A percentile compares a stretch with the other conserved stretches of the same genome.
phyloP scores from a whole-genome alignment of 2,329 filamentous ascomycete genomes.

The Talaromyces sp. region DNA sequence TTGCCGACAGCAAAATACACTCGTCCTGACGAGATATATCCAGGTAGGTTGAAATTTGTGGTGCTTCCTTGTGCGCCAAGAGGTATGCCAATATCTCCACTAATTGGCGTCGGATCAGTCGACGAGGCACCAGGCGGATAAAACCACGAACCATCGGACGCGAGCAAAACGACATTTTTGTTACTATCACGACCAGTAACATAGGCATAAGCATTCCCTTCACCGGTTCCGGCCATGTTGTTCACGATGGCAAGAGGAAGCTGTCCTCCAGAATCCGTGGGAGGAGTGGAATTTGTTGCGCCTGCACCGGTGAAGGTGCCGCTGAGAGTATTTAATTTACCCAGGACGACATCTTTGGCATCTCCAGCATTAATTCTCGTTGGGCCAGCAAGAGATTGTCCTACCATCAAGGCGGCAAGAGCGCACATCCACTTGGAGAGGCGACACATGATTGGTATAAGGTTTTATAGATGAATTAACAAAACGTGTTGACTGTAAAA shows the following conservation, averaged over 20 bases:
- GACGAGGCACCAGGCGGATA: slow-evolving; percentile 39
- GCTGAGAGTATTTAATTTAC: slow-evolving; percentile 3
- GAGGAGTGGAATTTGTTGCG: not conserved
- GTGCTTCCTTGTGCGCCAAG: slow-evolving; percentile 35
- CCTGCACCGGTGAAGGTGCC: not conserved
- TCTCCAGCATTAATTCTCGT: slow-evolving; percentile 5
- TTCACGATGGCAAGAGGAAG: slow-evolving; percentile 32
- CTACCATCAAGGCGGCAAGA: slow-evolving; percentile 4
- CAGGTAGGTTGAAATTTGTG: slow-evolving; percentile 36
- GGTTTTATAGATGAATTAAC: not conserved
- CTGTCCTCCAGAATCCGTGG: not conserved
- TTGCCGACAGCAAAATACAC: slow-evolving; percentile 42
- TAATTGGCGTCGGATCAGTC: slow-evolving; percentile 31
- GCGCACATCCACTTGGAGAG: not conserved
- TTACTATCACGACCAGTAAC: slow-evolving; percentile 40
- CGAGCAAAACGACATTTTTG: slow-evolving; percentile 39
- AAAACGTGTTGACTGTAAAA: not conserved
- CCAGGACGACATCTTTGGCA: not conserved
- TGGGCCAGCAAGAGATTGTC: slow-evolving; percentile 5
- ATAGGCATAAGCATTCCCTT: slow-evolving; percentile 25
- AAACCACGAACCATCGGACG: slow-evolving; percentile 34
- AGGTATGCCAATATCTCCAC: slow-evolving; percentile 37
- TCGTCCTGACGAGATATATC: slow-evolving; percentile 38
- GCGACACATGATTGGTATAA: slow-evolving; percentile 1
- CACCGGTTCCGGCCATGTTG: slow-evolving; percentile 31